Base-by-base conservation (phyloP, 1,139 yeast genomes). In the Hemisphaericaspora lyxosophila region DNA sequence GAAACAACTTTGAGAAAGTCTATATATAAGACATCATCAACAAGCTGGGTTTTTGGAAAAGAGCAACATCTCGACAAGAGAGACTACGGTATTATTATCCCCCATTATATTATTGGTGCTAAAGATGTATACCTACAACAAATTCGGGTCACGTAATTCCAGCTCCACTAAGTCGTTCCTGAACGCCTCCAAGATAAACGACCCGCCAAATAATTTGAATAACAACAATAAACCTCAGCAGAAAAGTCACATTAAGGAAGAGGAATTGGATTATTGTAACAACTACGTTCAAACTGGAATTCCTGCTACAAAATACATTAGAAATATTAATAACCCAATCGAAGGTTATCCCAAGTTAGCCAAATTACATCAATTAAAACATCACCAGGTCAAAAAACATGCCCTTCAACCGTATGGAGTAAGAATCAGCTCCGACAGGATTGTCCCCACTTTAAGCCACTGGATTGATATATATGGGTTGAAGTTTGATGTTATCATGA, bases 331-430 rank as follows among this genome's bases (percentile, higher is more conserved):
- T 22, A 75, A 78, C 41, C 82, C 90, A 2, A 75, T 82, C 2
- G 83, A 78, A 41, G 97, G 97, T 2, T 90, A 90, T 51, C 97
- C 97, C 3, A 85, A 85, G 55, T 67, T 89, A 17, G 85, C 82
- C 48, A 73, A 70, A 49, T 63, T 90, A 36, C 80, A 85, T 47
- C 70, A 73, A 31, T 64, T 87, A 48, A 88, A 88, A 52, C 64
- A 64, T 55, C 45, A 82, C 69, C 70, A 74, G 42, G 52, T 64
- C 11, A 40, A 38, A 3, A 60, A 67, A 14, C 75, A 80, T 53
- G 74, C 87, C 0, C 67, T 78, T 4, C 72, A 66, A 26, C 86
- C 95, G 0, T 84, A 71, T 53, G 95, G 96, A 1, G 72, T 75
- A 7, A 64, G 83, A 33, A 73, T 78, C 3, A 58, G 67, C 11